Conservation (phyloP, 192 early-diverging fungal species). For the Coemansia sp. region DNA sequence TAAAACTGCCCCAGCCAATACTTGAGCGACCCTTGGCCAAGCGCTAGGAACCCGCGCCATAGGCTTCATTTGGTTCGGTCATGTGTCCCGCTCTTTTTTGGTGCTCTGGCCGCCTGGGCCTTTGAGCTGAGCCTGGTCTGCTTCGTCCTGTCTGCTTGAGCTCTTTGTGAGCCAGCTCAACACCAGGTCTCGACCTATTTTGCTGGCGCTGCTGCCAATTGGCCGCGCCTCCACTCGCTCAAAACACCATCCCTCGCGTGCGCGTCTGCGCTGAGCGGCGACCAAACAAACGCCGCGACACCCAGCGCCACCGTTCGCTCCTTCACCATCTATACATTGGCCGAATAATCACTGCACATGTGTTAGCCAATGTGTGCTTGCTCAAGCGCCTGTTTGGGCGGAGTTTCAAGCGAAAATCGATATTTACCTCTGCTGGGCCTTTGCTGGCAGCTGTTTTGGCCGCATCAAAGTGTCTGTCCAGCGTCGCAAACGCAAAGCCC, state of each 20-base stretch:
- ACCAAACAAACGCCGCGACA: slow-evolving; percentile 37
- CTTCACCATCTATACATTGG: slow-evolving; percentile 11
- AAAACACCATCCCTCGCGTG: slow-evolving; percentile 29
- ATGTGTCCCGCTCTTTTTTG: not conserved
- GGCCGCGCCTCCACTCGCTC: slow-evolving; percentile 19
- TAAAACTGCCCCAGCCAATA: slow-evolving; percentile 20
- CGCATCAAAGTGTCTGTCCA: slow-evolving; percentile 21
- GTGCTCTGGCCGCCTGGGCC: not conserved
- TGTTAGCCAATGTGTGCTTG: not conserved
- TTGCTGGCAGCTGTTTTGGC: not conserved
- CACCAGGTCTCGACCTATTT: not conserved
- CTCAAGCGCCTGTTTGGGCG: not conserved
- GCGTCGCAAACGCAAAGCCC: slow-evolving; percentile 13
- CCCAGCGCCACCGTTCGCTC: slow-evolving; percentile 44
- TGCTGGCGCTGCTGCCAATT: not conserved
- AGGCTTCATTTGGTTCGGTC: not conserved
- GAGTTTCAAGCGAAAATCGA: not conserved
- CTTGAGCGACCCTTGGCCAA: slow-evolving; percentile 5
- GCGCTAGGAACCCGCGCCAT: not conserved
- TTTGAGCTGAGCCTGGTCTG: not conserved
- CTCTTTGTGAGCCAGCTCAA: not conserved
- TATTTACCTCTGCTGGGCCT: not conserved
- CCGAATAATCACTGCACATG: not conserved
- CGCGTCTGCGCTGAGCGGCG: slow-evolving; percentile 25
- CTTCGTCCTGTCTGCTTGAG: no score